Evolutionary conservation across 2,329 filamentous ascomycete species (phyloP), one percentile per base, ranked within the genome.

Genomic region (Ophiostoma sp.): DNA sequence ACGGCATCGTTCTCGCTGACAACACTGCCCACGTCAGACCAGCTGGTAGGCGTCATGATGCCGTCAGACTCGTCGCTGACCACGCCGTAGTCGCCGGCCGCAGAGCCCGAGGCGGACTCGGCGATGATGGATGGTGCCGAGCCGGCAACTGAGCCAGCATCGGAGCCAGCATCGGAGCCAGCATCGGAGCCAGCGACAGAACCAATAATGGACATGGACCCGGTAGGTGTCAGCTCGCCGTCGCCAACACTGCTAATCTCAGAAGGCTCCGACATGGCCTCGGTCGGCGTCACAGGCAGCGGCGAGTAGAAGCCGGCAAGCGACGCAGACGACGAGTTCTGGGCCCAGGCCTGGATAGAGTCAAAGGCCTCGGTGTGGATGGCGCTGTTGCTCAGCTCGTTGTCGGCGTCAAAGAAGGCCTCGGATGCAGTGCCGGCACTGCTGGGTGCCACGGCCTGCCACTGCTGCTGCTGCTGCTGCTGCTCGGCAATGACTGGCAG

Each of bases 321-420:
- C 6, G 44, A 57, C 1, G 62, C 11, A 80, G 78, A 75, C 79
- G 73, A 74, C 4, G 84, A 84, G 71, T 82, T 79, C 73, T 87
- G 83, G 1, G 87, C 87, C 87, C 87, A 89, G 0, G 87, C 87
- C 75, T 89, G 86, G 73, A 89, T 89, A 1, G 86, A 87, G 65
- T 84, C 83, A 75, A 84, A 89, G 1, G 84, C 83, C 17, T 84
- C 82, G 17, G 80, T 76, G 41, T 77, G 77, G 66, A 41, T 31
- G 70, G 82, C 79, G 5, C 83, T 80, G 73, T 84, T 80, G 1
- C 84, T 86, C 60, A 83, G 83, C 74, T 84, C 88, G 1, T 83
- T 81, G n/a, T 83, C 81, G 39, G 72, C 74, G 23, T 75, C 74
- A 62, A 75, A 74, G 8, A 73, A 71, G 1, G 74, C 68, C 23